Evolutionary conservation across 352 stramenopile species (phyloP), one percentile per base, ranked within the genome.

Genomic region (Phytopythium chamaehyphon): DNA sequence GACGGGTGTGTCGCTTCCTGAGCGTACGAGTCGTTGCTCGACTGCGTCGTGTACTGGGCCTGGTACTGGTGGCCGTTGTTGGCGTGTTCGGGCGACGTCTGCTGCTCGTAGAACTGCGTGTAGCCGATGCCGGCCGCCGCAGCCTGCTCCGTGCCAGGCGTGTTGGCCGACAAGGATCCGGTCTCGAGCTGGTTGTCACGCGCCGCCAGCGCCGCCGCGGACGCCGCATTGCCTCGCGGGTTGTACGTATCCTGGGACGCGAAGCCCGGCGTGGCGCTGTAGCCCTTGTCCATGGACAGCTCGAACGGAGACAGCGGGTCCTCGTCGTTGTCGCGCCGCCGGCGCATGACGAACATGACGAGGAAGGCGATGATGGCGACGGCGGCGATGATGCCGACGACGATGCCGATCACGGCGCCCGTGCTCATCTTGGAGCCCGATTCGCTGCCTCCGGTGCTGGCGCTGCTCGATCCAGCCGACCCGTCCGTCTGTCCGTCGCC

Each of bases 271-370:
- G 61, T 74, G n/a, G 62, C 61, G 38, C 62, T 69, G 66, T 86
- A 88, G 33, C 73, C 74, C 74, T 91, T 91, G 68, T 91, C 81
- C 78, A 91, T 88, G 31, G 81, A 91, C 31, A 91, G 69, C 64
- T 91, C 78, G 47, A 91, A 91, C 2, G 81, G 81, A 60, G 81
- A 91, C 47, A 91, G 55, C 52, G 81, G 81, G 47, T 91, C 81
- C 51, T 91, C 81, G 28, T 91, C 76, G 6, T 61, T 49, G 15
- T 89, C 75, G 33, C 72, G 71, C 35, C 69, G 68, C 47, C 66
- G 69, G 57, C 76, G 81, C 16, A 84, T 75, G 23, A 75, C 28
- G 23, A 69, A 71, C 62, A 88, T 81, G 39, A 79, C 67, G 35
- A 88, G 59, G 40, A 78, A 61, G 18, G 72, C 71, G 19, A 89